Conservation (phyloP, 2,329 filamentous ascomycete genomes). For the Fusarium sp. region DNA sequence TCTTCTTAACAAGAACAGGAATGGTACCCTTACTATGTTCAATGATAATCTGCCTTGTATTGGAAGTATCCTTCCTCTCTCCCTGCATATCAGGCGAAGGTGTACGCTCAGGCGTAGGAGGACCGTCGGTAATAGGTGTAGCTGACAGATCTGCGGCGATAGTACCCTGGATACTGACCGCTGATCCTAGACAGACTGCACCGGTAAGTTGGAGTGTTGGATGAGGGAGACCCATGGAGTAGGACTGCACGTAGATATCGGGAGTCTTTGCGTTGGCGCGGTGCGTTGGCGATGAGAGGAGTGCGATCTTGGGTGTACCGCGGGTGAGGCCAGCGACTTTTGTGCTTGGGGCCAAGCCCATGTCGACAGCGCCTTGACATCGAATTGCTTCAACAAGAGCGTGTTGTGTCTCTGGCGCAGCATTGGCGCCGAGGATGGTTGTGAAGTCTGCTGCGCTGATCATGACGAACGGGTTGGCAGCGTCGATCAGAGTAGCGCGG, state of each 20-base stretch:
- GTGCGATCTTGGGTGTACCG: slow-evolving; percentile 64
- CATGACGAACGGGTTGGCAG: slow-evolving; percentile 57
- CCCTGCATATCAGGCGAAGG: slow-evolving; percentile 25
- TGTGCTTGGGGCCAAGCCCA: slow-evolving; percentile 61
- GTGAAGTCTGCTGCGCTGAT: slow-evolving; percentile 48
- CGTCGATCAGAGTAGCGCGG: slow-evolving; percentile 47
- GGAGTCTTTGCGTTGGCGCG: neutral
- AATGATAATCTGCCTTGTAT: slow-evolving; percentile 25
- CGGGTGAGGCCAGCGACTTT: slow-evolving; percentile 45
- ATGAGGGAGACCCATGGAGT: slow-evolving; percentile 62
- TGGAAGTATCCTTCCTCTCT: neutral
- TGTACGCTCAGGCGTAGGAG: slow-evolving; percentile 20
- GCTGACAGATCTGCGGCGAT: slow-evolving; percentile 44
- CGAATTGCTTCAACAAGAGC: slow-evolving; percentile 61
- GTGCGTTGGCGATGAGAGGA: slow-evolving; percentile 50
- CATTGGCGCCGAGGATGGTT: slow-evolving; percentile 31
- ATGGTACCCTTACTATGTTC: slow-evolving; percentile 45
- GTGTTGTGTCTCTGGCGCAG: slow-evolving; percentile 2
- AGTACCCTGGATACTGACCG: slow-evolving; percentile 54
- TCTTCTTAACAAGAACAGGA: slow-evolving; percentile 17
- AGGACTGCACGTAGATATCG: slow-evolving; percentile 56
- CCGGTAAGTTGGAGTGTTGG: slow-evolving; percentile 63
- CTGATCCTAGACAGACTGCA: slow-evolving; percentile 57
- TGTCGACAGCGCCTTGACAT: slow-evolving; percentile 61
- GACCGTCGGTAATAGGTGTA: neutral